These are phyloP conservation scores for Lumnitzera racemosa DNA, from an alignment of 345 rosid species.

Conservation along the genomic window DNA sequence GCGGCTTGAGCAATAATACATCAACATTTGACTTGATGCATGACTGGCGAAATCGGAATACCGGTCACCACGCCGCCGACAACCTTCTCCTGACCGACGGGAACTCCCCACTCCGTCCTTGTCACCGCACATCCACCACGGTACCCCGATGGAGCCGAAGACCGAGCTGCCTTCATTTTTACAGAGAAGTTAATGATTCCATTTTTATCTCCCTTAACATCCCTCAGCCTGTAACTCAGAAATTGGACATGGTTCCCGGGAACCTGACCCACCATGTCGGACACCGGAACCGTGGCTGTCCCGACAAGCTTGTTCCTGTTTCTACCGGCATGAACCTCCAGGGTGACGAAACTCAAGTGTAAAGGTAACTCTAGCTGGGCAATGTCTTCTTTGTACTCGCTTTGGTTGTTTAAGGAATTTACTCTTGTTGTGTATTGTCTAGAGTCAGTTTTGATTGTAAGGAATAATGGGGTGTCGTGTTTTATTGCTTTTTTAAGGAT, in stretches of 20 bases:
- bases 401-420: too few species aligned
- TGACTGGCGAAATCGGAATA: constrained; percentile 30
- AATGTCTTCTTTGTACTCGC: too few species aligned
- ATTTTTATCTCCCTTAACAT: constrained; percentile 8
- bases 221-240: constrained; percentile 24
- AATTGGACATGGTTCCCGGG: constrained; percentile 16
- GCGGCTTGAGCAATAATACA: too few species aligned
- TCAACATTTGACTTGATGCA: constrained; percentile 4
- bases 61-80: constrained; percentile 29
- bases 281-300: constrained; percentile 9
- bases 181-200: constrained; percentile 22
- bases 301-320: constrained; percentile 11
- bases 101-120: constrained; percentile 5
- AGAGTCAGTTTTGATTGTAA: too few species aligned
- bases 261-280: constrained; percentile 17
- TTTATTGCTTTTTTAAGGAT: too few species aligned
- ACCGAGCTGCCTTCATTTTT: constrained; percentile 5
- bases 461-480: too few species aligned
- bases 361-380: too few species aligned
- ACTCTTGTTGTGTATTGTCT: too few species aligned
- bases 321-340: constrained; percentile 6
- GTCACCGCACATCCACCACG: too few species aligned
- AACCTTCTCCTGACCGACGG: background rate
- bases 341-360: background rate
- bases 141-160: background rate